Base-by-base conservation (phyloP, 768 basidiomycete genomes). In the Boletus eberwhitei region DNA sequence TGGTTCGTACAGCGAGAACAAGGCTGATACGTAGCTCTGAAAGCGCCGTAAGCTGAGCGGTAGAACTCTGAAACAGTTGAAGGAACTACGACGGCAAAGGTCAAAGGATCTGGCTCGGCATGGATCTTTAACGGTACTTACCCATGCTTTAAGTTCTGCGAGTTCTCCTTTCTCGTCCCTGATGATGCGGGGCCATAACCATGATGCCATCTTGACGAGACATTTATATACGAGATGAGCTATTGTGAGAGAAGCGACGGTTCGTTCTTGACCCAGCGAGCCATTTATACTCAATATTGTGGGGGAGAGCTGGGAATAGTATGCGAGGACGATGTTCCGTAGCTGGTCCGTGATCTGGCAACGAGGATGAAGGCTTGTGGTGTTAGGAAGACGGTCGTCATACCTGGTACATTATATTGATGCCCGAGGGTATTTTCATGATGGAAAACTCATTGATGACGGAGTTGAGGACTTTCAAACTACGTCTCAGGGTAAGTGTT, bases 161-260 rank as follows among this genome's bases (percentile, higher is more conserved):
- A 73, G 62, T 53, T 79, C 79, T 47, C 78, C 76, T 45, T 73
- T 73, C 2, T 72, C 62, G 41, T 75, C 65, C 62, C 68, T 80
- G 35, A 74, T 74, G 13, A 80, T 65, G 24, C 74, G 75, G 11
- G 74, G 72, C 87, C 89, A 93, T 13, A 86, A 66, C 89, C 90
- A 94, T 31, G 80, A 59, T 11, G 81, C 79, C 68, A 90, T 78
- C 62, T 86, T 91, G 13, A 78, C 72, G 41, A 94, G 73, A 60
- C 82, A 84, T 68, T 95, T 93, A 75, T 86, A 90, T 4, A 84
- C 71, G 17, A 93, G 70, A 65, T 93, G 86, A 3, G 82, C 81
- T 16, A 90, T 59, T 60, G 72, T 74, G 37, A 90, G 65, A 48
- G 77, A 79, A 53, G 82, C 64, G 36, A 72, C 59, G 50, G 77